Conservation (phyloP, 129 eudicot species). For the Flaveria bidentis region DNA sequence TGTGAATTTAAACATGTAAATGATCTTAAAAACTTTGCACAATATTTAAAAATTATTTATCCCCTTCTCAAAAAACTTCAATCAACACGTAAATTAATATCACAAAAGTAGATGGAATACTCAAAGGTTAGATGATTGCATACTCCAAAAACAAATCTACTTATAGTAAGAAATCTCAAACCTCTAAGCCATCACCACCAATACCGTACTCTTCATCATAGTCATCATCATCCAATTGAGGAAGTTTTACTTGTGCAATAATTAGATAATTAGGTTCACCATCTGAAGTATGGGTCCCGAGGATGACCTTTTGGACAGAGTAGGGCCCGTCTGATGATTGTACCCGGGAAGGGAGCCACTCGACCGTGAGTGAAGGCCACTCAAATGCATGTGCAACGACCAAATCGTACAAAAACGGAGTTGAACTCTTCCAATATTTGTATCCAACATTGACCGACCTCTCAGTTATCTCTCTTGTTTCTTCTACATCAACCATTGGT, state of each 20-base stretch:
- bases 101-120: background rate
- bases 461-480: constrained; percentile 65
- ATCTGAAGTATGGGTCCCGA: constrained; percentile 89
- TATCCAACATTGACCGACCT: constrained; percentile 77
- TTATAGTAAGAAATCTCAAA: constrained; percentile 73
- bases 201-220: constrained; percentile 66
- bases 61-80: constrained; percentile 17
- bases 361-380: constrained; percentile 96
- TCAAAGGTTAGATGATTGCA: background rate
- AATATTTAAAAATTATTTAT: constrained; percentile 1
- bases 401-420: constrained; percentile 88
- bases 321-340: constrained; percentile 87
- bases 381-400: constrained; percentile 86
- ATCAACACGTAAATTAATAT: background rate
- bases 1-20: background rate
- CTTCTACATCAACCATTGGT: constrained; percentile 33
- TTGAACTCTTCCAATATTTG: constrained; percentile 96
- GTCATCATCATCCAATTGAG: constrained; percentile 79
- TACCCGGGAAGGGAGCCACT: constrained; percentile 83
- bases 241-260: constrained; percentile 82
- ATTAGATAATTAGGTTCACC: constrained; percentile 83
- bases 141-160: constrained; percentile 37
- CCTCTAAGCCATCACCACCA: constrained; percentile 60
- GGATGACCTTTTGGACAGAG: constrained; percentile 78
- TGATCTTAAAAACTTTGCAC: background rate